Evolutionary conservation across 2,329 filamentous ascomycete species (phyloP), one percentile per base, ranked within the genome.

Genomic region (Fusarium transvaalense): DNA sequence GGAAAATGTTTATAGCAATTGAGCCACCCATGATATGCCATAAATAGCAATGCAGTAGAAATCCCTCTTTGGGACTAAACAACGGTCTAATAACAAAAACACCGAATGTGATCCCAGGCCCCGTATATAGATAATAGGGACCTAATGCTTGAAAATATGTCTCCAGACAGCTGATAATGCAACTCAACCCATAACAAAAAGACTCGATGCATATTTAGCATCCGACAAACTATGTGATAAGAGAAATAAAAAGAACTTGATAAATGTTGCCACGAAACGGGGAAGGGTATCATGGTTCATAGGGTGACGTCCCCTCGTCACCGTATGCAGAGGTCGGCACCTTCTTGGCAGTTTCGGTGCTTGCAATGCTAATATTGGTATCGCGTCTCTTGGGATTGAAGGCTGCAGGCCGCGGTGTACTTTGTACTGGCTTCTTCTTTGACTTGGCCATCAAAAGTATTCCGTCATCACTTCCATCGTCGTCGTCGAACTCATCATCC

Each of bases 261-360:
- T 50, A 67, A 62, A 64, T 64, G 39, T 67, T 66, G 52, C 54
- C 41, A 62, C 43, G 54, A 57, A 66, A 58, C 43, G 58, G 66
- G 56, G 56, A 61, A 55, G 73, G 72, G 69, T 69, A 71, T 75
- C 66, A 75, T 66, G 58, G 43, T 67, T 75, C 73, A 61, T 71
- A 73, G 42, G 66, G 62, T 29, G 69, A 71, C 67, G 48, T 64
- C 60, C 68, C 65, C 64, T 77, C 76, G 65, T 77, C 79, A 62
- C 77, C 77, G 63, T 79, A 76, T 50, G 81, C 72, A 38, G 78
- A 66, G 19, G 65, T 57, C 17, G 65, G 61, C 31, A 87, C 75
- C 75, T 88, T 88, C 78, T 89, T 90, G 38, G 88, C 88, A 42
- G 88, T 90, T 70, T 89, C 88, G 2, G 86, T 88, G 73, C 87